These are phyloP conservation scores for Durotheca rogersii DNA, from an alignment of 495 filamentous ascomycete species.

Conservation along the genomic window DNA sequence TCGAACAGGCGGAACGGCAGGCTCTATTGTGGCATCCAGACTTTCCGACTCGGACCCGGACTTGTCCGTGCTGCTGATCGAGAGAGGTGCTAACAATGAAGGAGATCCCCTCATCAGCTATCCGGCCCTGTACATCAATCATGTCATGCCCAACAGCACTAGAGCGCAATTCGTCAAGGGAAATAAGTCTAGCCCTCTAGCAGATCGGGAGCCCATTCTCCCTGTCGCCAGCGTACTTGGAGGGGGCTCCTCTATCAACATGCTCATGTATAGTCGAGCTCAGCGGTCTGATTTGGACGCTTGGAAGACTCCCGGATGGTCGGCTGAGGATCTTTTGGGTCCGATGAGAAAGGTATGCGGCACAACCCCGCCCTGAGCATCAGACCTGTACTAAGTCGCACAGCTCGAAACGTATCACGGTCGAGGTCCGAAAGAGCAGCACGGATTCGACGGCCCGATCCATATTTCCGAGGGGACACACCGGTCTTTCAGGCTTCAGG, in stretches of 20 bases:
- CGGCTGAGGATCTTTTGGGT: conserved; percentile 49
- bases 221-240: conserved; percentile 47
- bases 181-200: conserved; percentile 34
- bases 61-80: conserved; percentile 41
- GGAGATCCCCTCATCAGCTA: conserved; percentile 26
- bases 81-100: conserved; percentile 34
- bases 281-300: conserved; percentile 43
- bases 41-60: conserved; percentile 33
- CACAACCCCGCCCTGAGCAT: background rate
- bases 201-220: conserved; percentile 44
- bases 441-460: conserved; percentile 52
- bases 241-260: conserved; percentile 54
- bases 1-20: conserved; percentile 32
- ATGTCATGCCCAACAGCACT: conserved; percentile 13
- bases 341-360: conserved; percentile 49
- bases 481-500: conserved; percentile 18
- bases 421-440: conserved; percentile 11
- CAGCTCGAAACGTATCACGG: conserved; percentile 50
- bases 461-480: conserved; percentile 46
- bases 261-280: conserved; percentile 39
- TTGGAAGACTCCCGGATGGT: conserved; percentile 52
- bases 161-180: conserved; percentile 1
- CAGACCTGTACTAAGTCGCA: background rate
- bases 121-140: conserved; percentile 29
- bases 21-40: conserved; percentile 39